Evolutionary conservation across 2,329 filamentous ascomycete genomes (phyloP).

Genomic region (Davidsoniella neocaledoniae): DNA sequence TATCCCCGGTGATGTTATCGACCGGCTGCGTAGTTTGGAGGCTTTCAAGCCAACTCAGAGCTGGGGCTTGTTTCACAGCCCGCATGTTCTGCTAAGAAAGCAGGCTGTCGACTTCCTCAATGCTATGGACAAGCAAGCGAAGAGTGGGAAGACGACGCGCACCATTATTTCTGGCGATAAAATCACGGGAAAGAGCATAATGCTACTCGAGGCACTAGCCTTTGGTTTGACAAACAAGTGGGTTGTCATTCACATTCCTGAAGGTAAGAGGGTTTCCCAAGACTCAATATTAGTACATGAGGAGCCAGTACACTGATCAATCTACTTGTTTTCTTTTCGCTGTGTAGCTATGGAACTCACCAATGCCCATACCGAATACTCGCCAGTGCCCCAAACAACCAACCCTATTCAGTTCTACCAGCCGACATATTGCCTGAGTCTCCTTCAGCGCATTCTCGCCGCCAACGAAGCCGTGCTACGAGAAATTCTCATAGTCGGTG

Average conservation of each 20-base stretch:
- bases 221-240: constrained; percentile 70
- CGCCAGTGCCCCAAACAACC: constrained; percentile 40
- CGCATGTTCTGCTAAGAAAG: constrained; percentile 58
- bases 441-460: constrained; percentile 55
- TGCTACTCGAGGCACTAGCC: constrained; percentile 68
- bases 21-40: constrained; percentile 66
- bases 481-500: constrained; percentile 26
- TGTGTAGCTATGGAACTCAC: constrained; percentile 58
- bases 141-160: constrained; percentile 37
- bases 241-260: constrained; percentile 78
- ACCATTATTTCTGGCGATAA: constrained; percentile 57
- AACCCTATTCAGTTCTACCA: constrained; percentile 53
- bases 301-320: neutral
- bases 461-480: constrained; percentile 54
- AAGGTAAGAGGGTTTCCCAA: constrained; percentile 43
- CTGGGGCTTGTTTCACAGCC: constrained; percentile 73
- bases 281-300: neutral
- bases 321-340: neutral
- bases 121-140: constrained; percentile 36
- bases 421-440: constrained; percentile 55
- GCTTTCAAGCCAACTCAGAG: constrained; percentile 83
- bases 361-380: constrained; percentile 67
- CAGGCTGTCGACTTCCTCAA: constrained; percentile 61
- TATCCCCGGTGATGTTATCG: constrained; percentile 52
- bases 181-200: constrained; percentile 70